Evolutionary conservation across 768 basidiomycete species (phyloP).

Genomic region (Lactifluus pinguis): DNA sequence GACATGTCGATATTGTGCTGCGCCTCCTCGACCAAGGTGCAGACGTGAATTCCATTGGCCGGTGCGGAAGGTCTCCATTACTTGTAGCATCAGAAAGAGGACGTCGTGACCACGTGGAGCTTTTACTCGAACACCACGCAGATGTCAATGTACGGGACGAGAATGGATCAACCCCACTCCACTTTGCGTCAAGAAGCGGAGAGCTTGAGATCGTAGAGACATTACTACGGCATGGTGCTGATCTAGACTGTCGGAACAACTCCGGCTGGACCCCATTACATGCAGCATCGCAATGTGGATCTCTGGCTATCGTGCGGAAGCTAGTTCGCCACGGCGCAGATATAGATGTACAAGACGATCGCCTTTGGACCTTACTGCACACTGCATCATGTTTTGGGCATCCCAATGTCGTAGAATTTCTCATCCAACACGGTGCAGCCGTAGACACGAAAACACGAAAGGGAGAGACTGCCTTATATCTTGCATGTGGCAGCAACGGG

Average conservation of each 20-base stretch:
- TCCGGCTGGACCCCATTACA: neutral
- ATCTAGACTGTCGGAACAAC: neutral
- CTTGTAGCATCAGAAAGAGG: neutral
- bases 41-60: neutral
- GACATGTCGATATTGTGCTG: neutral
- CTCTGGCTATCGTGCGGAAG: neutral
- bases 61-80: neutral
- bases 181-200: accelerated
- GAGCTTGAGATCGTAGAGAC: neutral
- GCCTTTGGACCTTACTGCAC: neutral
- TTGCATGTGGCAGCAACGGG: neutral
- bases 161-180: neutral
- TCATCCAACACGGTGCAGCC: neutral
- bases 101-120: neutral
- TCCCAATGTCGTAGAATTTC: neutral
- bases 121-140: neutral
- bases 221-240: neutral
- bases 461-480: neutral
- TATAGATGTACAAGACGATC: neutral
- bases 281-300: neutral
- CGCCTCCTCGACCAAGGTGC: neutral
- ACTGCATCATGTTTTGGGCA: neutral
- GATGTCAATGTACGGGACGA: neutral
- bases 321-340: neutral
- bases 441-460: neutral